phyloP scores from a whole-genome alignment of 2,329 filamentous ascomycete genomes.

The Emmonsia crescens region DNA sequence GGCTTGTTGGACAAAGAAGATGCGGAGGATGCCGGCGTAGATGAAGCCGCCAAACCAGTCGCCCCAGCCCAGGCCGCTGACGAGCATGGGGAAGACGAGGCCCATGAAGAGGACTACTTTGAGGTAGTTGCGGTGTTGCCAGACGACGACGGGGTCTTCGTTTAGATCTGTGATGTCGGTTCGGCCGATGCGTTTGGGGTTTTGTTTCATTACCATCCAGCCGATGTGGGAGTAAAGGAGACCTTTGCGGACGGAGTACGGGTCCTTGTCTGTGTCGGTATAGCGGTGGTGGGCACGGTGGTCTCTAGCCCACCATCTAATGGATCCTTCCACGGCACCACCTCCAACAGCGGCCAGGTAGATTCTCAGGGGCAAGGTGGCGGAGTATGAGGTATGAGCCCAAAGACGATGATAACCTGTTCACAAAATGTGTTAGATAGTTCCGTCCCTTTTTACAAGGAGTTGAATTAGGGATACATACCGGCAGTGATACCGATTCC shows the following conservation, averaged over 20 bases:
- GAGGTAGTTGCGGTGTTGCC: conserved; percentile 80
- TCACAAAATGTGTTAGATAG: conserved; percentile 5
- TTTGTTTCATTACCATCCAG: conserved; percentile 92
- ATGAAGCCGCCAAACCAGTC: conserved; percentile 75
- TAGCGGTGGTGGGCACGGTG: conserved; percentile 85
- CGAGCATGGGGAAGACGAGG: conserved; percentile 60
- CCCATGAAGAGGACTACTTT: conserved; percentile 70
- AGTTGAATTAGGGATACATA: conserved; percentile 34
- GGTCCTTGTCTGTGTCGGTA: conserved; percentile 86
- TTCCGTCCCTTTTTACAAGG: too few relatives aligned
- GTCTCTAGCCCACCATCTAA: conserved; percentile 80
- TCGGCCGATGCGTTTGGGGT: conserved; percentile 77
- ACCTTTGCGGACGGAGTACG: conserved; percentile 83
- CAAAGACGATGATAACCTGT: conserved; percentile 68
- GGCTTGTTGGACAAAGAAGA: conserved; percentile 84
- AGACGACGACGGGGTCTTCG: conserved; percentile 73
- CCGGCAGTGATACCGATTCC: conserved; percentile 69
- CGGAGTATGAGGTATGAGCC: conserved; percentile 78
- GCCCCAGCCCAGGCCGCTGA: conserved; percentile 68
- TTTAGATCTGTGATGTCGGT: conserved; percentile 84
- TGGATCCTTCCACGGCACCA: conserved; percentile 74
- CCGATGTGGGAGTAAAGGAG: conserved; percentile 73
- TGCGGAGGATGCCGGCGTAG: conserved; percentile 73
- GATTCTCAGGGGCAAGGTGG: conserved; percentile 62
- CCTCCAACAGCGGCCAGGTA: conserved; percentile 73